Evolutionary conservation across 805 yeast genomes (phyloP).

Genomic region (Komagataella ulmi): DNA sequence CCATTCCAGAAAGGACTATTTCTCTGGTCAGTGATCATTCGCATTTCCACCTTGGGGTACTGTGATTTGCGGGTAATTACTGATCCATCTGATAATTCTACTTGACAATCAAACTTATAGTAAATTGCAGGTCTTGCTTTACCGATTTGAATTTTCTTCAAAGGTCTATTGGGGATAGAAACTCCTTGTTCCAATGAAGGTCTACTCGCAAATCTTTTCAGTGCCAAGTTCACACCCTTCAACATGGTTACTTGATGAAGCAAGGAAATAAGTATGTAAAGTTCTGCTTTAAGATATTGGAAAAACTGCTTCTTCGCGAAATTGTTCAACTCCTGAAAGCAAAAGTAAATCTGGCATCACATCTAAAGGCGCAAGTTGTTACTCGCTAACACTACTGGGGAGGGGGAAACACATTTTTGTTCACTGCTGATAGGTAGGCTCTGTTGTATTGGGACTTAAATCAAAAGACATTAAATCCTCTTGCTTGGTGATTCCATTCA

Average conservation of each 20-base stretch:
- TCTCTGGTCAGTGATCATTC: conserved; percentile 83
- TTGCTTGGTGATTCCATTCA: conserved; percentile 27
- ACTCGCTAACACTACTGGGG: no score
- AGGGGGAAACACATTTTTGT: no score
- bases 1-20: conserved; percentile 85
- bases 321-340: background rate
- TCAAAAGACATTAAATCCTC: conserved; percentile 6
- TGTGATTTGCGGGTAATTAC: conserved; percentile 75
- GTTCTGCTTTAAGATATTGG: background rate
- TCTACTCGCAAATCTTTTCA: conserved; percentile 11
- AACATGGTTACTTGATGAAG: background rate
- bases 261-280: background rate
- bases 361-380: no score
- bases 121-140: conserved; percentile 90
- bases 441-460: background rate
- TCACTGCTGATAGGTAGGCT: background rate
- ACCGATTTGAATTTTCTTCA: conserved; percentile 60
- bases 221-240: background rate
- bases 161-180: conserved; percentile 35
- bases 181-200: conserved; percentile 12
- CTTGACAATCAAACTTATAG: conserved; percentile 75
- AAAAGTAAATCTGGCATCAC: no score
- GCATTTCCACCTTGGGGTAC: conserved; percentile 75
- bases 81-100: conserved; percentile 93
- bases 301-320: background rate